Evolutionary conservation across 140 eudicot genomes (phyloP), one percentile per base, ranked within the genome.

Genomic region (Cichorium intybus): DNA sequence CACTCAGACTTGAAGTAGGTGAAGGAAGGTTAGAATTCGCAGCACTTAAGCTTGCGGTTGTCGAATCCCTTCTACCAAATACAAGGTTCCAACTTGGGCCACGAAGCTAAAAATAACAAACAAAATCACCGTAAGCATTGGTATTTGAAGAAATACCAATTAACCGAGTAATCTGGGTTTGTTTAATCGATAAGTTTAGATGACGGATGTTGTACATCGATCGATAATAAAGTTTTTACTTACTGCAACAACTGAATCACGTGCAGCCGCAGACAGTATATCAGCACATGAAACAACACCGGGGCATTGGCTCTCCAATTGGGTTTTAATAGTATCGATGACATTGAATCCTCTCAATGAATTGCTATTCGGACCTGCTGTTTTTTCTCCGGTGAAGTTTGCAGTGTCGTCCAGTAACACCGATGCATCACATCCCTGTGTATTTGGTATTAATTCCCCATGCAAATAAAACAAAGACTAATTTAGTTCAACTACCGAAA

Each of bases 381-480:
- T 71, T 46, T 88, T 67, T 53, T 88, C 96, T 35, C 96, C 96
- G 0, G 87, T 88, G 46, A 88, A 88, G 23, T 55, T 82, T 16
- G 90, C 68, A 3, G 79, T 82, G 72, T 78, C 95, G 22, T 80
- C 90, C 21, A 88, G 60, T 62, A 88, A 63, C 49, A 88, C 76
- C 0, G 96, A 88, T 26, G 84, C 96, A 75, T 88, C 96, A 69
- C 96, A 88, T 35, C 96, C 96, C 96, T 87, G 46, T 55, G 45
- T 22, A 16, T 21, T 16, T 49, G n/a, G n/a, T n/a, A n/a, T n/a
- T n/a, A n/a, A n/a, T n/a, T n/a, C n/a, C 1, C 11, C 17, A 20
- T 6, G 24, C 14, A 43, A 20, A 17, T 24, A 39, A 24, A 29
- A 51, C 9, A n/a, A 14, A 3, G 7, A 1, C 2, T 0, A 14